Evolutionary conservation across 768 basidiomycete genomes (phyloP), one percentile per base, ranked within the genome.

Genomic region (Mycena olivaceomarginata): DNA sequence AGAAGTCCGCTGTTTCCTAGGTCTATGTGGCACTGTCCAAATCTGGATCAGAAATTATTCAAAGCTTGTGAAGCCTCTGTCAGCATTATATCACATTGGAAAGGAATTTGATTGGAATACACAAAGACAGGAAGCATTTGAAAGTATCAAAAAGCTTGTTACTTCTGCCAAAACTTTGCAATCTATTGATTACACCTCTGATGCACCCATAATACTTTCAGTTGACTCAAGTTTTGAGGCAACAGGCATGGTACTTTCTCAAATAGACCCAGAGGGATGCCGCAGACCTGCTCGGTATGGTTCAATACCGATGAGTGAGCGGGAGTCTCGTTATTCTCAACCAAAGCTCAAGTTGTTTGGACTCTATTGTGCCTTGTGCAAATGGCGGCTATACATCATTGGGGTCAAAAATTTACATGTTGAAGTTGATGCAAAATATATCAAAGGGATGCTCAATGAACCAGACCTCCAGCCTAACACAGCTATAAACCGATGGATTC

Each of bases 221-320:
- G 87, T 88, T 0, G 85, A 88, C 72, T 82, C 84, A 0, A 84
- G 80, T 15, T 20, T 69, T 2, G 82, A 85, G 10, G 84, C 81
- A 0, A 79, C 85, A 0, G 85, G 86, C 0, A 85, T 82, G 45
- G 80, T 87, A 22, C 70, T 87, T 0, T 81, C 79, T 1, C 87
- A 88, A 69, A 20, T 80, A 0, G 84, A 86, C 60, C 77, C 83
- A 3, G 72, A 82, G 11, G 82, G 77, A 75, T 5, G 40, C 66
- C 39, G 80, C 51, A 31, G 75, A 5, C 12, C 11, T 20, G 81
- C 84, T 0, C 74, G 80, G 0, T 90, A 83, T 76, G 85, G 87
- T 0, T 89, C 87, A 0, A 68, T 88, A 71, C 85, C 1, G 77
- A 70, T 84, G 74, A 87, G 83, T 67, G 70, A 86, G 18, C 51